Base-by-base conservation (phyloP, 306 rosid species). In the Gleditsia sinensis region DNA sequence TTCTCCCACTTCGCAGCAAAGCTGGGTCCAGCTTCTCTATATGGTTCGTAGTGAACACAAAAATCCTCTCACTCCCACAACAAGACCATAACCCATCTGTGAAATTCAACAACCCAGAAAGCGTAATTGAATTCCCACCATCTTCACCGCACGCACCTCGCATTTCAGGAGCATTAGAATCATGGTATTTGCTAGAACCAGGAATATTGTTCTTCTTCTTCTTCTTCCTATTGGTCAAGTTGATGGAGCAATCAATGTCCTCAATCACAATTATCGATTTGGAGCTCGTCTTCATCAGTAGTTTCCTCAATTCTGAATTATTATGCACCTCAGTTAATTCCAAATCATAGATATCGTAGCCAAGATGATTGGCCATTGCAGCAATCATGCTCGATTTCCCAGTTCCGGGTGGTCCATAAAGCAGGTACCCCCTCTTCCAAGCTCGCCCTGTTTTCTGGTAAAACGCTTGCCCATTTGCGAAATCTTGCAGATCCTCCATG, bases 41-140 rank as follows among this genome's bases (percentile, higher is more conserved):
- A 86, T 94, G 99, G 64, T 94, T 94, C 3, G 98, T 94, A 0
- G 99, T 94, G 54, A 94, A 94, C 67, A 94, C 96, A 36, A 94
- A 94, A 14, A 94, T 92, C 83, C 96, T 86, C 88, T 94, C 99
- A 48, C 98, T 94, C 27, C 99, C 99, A 33, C 99, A 94, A 10
- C 99, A 94, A 0, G 99, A 94, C 99, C 99, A 94, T 64, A 94
- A 81, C 45, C 99, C 99, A 64, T 94, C 99, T 0, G 98, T 94
- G 54, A 94, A 94, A 81, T 94, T 94, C 78, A 94, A 76, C 65
- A 94, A 65, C 21, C 99, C 99, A 0, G 99, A 94, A 0, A 94
- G 96, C 0, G 99, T 94, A 4, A 92, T 90, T 3, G 96, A 78
- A 46, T 86, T 88, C 16, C 90, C 94, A 49, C 86, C 84, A 1